phyloP scores from a whole-genome alignment of 2,329 filamentous ascomycete genomes.

The Botrytis squamosa region DNA sequence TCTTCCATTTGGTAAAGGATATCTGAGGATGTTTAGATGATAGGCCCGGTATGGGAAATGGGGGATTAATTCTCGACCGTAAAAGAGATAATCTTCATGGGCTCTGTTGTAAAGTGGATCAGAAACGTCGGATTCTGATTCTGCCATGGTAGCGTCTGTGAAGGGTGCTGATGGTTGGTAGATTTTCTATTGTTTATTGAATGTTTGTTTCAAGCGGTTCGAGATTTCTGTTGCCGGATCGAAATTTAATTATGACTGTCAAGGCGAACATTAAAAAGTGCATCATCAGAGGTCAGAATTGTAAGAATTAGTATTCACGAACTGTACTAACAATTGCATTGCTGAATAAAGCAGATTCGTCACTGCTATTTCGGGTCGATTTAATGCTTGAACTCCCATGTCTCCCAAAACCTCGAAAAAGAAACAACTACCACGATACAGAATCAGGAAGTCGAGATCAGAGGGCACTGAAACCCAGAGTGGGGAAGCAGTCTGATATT shows the following conservation, averaged over 20 bases:
- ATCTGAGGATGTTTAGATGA: background rate
- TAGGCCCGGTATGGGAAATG: background rate
- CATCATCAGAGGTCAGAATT: background rate
- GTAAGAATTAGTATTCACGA: rapidly evolving
- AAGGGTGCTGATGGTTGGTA: background rate
- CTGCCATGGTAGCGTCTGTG: background rate
- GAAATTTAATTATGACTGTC: background rate
- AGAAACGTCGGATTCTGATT: background rate
- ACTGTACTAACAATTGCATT: background rate
- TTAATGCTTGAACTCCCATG: background rate
- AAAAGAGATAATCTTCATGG: background rate
- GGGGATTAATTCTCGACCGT: background rate
- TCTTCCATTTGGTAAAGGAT: background rate
- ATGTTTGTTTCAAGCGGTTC: background rate
- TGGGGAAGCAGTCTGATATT: rapidly evolving
- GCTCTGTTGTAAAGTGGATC: background rate
- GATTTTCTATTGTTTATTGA: too few relatives aligned
- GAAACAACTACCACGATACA: background rate
- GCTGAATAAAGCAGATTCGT: background rate
- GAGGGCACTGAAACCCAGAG: rapidly evolving
- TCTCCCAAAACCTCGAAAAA: rapidly evolving
- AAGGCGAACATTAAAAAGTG: background rate
- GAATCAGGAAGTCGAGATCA: background rate
- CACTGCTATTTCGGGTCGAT: background rate
- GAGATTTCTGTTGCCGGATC: background rate